Percentiles rank a stretch among this genome's conserved stretches.
Evolutionary conservation across 169 alveolate genomes (phyloP).

Genomic region (Cryptosporidium ryanae): DNA sequence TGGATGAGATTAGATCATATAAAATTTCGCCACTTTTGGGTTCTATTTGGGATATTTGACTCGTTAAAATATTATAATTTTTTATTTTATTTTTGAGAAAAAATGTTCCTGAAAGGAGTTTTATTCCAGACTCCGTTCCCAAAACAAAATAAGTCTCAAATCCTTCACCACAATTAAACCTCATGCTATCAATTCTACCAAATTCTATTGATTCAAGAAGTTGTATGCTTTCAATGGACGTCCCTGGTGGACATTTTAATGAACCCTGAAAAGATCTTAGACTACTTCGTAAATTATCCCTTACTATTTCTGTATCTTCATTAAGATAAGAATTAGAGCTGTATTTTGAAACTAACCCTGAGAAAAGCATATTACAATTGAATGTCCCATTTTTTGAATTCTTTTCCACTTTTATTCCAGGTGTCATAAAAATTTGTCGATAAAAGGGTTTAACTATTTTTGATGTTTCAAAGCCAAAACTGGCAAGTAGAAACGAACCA

Average conservation of each 20-base stretch:
- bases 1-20: constrained; percentile 16
- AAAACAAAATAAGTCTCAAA: constrained; percentile 28
- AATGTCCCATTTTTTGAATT: neutral
- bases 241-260: constrained; percentile 55
- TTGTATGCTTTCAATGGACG: constrained; percentile 40
- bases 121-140: neutral
- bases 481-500: constrained; percentile 16
- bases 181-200: constrained; percentile 4
- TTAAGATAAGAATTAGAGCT: neutral
- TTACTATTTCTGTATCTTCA: neutral
- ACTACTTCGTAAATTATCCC: constrained; percentile 22
- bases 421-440: constrained; percentile 28
- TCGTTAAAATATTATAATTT: neutral
- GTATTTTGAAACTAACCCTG: neutral
- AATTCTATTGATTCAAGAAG: neutral
- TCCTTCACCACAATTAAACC: constrained; percentile 46
- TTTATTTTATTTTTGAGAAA: neutral
- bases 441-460: constrained; percentile 41
- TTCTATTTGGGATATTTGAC: neutral
- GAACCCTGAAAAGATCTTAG: constrained; percentile 62
- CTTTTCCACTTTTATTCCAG: constrained; percentile 10
- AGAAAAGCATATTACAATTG: constrained; percentile 12
- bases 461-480: constrained; percentile 50
- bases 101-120: neutral
- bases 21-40: neutral